Conservation (phyloP, 495 filamentous ascomycete species). For the Talaromyces ruber region DNA sequence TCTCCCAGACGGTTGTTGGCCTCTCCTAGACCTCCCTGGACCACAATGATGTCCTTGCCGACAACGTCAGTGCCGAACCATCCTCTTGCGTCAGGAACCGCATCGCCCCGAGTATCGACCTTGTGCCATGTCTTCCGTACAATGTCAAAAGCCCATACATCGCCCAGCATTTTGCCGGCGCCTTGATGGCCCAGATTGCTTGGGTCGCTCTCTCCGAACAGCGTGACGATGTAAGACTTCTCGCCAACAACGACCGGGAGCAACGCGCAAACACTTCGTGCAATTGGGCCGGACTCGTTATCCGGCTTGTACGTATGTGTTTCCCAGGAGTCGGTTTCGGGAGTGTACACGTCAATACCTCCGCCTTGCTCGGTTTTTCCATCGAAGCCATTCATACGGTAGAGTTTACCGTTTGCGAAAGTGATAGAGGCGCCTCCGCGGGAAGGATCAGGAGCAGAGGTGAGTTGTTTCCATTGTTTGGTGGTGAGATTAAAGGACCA, state of each 20-base stretch:
- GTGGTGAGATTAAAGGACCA: conserved; percentile 61
- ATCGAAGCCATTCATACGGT: conserved; percentile 67
- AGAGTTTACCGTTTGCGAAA: conserved; percentile 47
- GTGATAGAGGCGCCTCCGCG: conserved; percentile 58
- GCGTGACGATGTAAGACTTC: conserved; percentile 50
- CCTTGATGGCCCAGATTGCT: conserved; percentile 54
- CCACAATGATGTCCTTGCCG: conserved; percentile 20
- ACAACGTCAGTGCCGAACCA: conserved; percentile 37
- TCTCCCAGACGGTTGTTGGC: conserved; percentile 38
- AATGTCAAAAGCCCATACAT: conserved; percentile 70
- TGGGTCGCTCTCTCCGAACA: conserved; percentile 60
- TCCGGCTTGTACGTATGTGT: conserved; percentile 37
- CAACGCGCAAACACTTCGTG: conserved; percentile 40
- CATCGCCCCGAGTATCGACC: conserved; percentile 39
- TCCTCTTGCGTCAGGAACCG: conserved; percentile 26
- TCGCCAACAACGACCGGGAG: conserved; percentile 41
- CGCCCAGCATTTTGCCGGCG: conserved; percentile 58
- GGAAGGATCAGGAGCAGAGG: conserved; percentile 49
- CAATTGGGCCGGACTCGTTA: conserved; percentile 18
- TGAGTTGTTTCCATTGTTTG: conserved; percentile 51
- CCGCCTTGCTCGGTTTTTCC: conserved; percentile 57
- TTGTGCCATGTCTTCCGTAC: conserved; percentile 41
- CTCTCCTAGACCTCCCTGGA: conserved; percentile 39
- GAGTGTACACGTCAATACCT: conserved; percentile 47
- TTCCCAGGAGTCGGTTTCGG: conserved; percentile 30